These are phyloP conservation scores for Penicillium sp. DNA, from an alignment of 2,329 filamentous ascomycete genomes.

Conservation along the genomic window DNA sequence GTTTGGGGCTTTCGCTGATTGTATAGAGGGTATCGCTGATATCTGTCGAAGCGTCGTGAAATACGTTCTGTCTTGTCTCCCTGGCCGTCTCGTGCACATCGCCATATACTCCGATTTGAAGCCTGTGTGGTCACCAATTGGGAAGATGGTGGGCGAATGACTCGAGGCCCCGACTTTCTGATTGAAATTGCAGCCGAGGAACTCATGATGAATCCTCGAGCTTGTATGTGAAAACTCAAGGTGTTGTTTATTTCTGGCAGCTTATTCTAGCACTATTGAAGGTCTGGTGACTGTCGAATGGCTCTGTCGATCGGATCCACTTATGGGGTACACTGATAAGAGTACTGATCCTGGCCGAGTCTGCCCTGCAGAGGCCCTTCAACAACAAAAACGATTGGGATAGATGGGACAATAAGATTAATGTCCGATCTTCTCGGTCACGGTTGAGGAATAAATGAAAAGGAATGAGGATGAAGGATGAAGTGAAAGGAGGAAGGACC, in stretches of 20 bases:
- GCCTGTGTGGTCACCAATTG: slow-evolving; percentile 9
- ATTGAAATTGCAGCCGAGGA: slow-evolving; percentile 14
- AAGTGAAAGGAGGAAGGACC: background rate
- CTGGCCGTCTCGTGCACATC: slow-evolving; percentile 15
- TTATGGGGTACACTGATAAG: background rate
- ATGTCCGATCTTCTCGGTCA: background rate
- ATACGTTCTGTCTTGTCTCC: slow-evolving; percentile 13
- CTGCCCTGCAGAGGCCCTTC: background rate
- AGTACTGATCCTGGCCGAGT: background rate
- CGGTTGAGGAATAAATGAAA: background rate
- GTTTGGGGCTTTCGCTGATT: slow-evolving; percentile 8
- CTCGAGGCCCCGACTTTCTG: slow-evolving; percentile 4
- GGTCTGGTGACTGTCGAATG: background rate
- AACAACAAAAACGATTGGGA: background rate
- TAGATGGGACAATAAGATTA: background rate
- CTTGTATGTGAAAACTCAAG: background rate
- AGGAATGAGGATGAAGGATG: background rate
- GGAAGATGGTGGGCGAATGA: slow-evolving; percentile 11
- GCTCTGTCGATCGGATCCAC: background rate
- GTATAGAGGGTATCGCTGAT: slow-evolving; percentile 11
- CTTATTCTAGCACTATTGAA: background rate
- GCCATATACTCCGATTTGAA: slow-evolving; percentile 11
- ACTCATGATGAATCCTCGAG: slow-evolving; percentile 14
- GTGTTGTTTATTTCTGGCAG: background rate
- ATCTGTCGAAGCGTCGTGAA: slow-evolving; percentile 8